Conservation (phyloP, 768 basidiomycete genomes). For the Phlegmacium glaucopus region DNA sequence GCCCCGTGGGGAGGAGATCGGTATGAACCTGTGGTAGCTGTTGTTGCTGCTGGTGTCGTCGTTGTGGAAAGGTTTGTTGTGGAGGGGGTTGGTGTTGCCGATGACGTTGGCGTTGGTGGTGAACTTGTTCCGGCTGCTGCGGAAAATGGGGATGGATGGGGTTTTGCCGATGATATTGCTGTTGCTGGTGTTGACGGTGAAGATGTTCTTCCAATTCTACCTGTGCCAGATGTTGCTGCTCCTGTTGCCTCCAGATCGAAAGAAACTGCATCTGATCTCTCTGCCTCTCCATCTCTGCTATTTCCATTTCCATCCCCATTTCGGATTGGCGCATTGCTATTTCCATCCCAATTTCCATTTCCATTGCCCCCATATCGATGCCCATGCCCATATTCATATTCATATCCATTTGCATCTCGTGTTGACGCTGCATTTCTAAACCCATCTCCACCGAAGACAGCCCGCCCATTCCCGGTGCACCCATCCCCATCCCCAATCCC, state of each 20-base stretch:
- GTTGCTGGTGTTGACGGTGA: constrained; percentile 1
- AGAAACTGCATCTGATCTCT: background rate
- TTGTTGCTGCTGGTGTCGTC: constrained; percentile 15
- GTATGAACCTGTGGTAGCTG: constrained; percentile 14
- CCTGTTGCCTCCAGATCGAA: constrained; percentile 11
- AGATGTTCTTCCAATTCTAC: background rate
- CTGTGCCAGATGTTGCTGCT: background rate
- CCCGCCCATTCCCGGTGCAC: constrained; percentile 22
- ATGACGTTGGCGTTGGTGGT: background rate
- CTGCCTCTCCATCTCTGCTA: background rate
- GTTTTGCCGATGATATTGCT: background rate
- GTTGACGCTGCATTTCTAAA: constrained; percentile 24
- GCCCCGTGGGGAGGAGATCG: background rate
- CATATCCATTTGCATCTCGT: background rate
- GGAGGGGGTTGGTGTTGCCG: constrained; percentile 13
- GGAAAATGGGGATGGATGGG: constrained; percentile 7
- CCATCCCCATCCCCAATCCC: background rate
- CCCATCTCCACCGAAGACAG: constrained; percentile 29
- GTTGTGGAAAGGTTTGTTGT: constrained; percentile 1
- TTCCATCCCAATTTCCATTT: background rate
- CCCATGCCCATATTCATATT: background rate
- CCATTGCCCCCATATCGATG: background rate
- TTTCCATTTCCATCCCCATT: background rate
- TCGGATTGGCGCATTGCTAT: background rate
- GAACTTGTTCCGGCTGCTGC: constrained; percentile 12